Evolutionary conservation across 345 rosid genomes (phyloP), one percentile per base, ranked within the genome.

Genomic region (Kernera saxatilis): DNA sequence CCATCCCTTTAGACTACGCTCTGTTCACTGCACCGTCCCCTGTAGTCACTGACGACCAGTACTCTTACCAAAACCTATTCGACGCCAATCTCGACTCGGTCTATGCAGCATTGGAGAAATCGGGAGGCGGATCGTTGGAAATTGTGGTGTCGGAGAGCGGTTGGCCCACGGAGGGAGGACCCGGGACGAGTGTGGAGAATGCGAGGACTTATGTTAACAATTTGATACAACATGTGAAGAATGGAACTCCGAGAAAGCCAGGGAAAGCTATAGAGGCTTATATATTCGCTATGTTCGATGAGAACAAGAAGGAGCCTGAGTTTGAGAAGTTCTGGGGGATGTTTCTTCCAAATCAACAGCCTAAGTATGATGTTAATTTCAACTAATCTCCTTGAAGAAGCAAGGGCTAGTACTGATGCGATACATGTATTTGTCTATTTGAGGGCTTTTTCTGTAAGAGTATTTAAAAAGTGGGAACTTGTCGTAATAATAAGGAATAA

Each of bases 241-340:
- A 2, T 3, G 85, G 85, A 22, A 22, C 75, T 14, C 81, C 83
- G 4, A 82, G 53, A 72, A 82, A 14, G 69, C 79, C 81, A 8
- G 78, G 64, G 45, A 76, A 30, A 64, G 56, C 91, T 4, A 80
- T 82, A 8, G 92, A 86, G 76, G 82, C 95, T 0, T 88, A 88
- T 15, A 64, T 88, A 53, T 88, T 86, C 35, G 84, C 86, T 6
- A 73, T 82, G 85, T 86, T 78, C 63, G 82, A 88, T 64, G 88
- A 88, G 80, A 76, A 73, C 40, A 5, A 5, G 66, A 88, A 86
- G 64, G 39, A 4, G 7, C 82, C 82, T 0, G 89, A 85, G 14
- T 22, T 1, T n/a, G 91, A 85, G 77, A 88, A 75, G 66, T 51
- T 51, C 3, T 88, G 77, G 72, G 89, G 91, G 49, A 57, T 88